Evolutionary conservation across 192 early-diverging fungal genomes (phyloP), one percentile per base, ranked within the genome.

Genomic region (Podila epicladia): DNA sequence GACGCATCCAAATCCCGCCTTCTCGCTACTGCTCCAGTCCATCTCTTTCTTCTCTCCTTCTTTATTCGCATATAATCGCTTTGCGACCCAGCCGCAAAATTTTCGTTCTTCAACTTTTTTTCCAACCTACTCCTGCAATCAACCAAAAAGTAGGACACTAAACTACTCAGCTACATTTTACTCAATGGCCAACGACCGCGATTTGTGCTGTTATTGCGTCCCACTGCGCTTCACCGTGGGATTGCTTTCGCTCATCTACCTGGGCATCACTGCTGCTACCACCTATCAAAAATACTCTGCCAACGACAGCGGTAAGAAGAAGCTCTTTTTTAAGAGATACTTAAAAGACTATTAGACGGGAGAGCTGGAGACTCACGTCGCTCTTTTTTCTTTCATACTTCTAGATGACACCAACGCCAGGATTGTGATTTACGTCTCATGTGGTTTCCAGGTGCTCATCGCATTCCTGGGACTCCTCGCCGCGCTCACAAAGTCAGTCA

Each of bases 161-260:
- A 45, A 45, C 41, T 41, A 0, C 41, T 0, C 41, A 45, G 2
- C 41, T 45, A 15, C 41, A 45, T 15, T 45, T 15, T 45, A 45
- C 41, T 58, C 37, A 17, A 70, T 64, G 57, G 64, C 69, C 51
- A 51, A 62, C 17, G 62, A 80, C 35, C 37, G 77, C 6, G 77
- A 80, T 28, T 48, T 80, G 57, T 80, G 77, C 62, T 80, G 77
- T 38, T 80, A 71, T 55, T 80, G 77, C 67, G 72, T 80, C 6
- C 61, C 55, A 12, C 62, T 80, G 12, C 51, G 77, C 57, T 50
- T 49, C 3, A 71, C 77, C 0, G 71, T 80, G 5, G 71, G 28
- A n/a, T 48, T 58, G 32, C 58, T 80, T 13, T 80, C 70, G 3
- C 28, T 80, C 28, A n/a, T 80, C 29, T 80, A 80, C 45, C 33